These are phyloP conservation scores for Dictyostelium brefeldianum DNA, from an alignment of 78 protist genomes.

Conservation along the genomic window DNA sequence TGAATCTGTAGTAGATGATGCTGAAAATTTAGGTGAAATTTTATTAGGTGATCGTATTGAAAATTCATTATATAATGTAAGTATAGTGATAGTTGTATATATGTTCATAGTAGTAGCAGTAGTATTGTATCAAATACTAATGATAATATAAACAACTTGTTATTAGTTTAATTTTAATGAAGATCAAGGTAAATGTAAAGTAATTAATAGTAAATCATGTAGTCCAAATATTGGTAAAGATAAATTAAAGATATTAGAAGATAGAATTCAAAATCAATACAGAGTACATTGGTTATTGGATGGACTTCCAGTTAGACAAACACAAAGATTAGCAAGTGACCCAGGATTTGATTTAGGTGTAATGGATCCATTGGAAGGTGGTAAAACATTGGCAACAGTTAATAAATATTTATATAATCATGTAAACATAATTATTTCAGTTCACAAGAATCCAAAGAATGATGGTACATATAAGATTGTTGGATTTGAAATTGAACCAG, in stretches of 20 bases:
- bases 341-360: constrained; percentile 63
- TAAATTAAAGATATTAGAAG: background rate
- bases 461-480: constrained; percentile 81
- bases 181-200: constrained; percentile 21
- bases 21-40: constrained; percentile 94
- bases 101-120: background rate
- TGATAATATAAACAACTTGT: background rate
- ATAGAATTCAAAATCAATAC: constrained; percentile 13
- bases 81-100: background rate
- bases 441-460: constrained; percentile 43
- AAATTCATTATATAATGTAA: constrained; percentile 82
- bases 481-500: constrained; percentile 87
- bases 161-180: constrained; percentile 3
- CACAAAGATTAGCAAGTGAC: background rate
- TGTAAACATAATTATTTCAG: constrained; percentile 61
- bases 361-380: background rate
- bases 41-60: constrained; percentile 91
- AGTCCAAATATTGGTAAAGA: background rate
- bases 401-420: constrained; percentile 85
- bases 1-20: constrained; percentile 12
- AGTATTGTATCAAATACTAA: background rate
- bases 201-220: constrained; percentile 12
- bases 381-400: background rate
- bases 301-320: constrained; percentile 69
- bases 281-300: constrained; percentile 63